Evolutionary conservation across 2,329 filamentous ascomycete species (phyloP).

Genomic region (Fusarium paranaense): DNA sequence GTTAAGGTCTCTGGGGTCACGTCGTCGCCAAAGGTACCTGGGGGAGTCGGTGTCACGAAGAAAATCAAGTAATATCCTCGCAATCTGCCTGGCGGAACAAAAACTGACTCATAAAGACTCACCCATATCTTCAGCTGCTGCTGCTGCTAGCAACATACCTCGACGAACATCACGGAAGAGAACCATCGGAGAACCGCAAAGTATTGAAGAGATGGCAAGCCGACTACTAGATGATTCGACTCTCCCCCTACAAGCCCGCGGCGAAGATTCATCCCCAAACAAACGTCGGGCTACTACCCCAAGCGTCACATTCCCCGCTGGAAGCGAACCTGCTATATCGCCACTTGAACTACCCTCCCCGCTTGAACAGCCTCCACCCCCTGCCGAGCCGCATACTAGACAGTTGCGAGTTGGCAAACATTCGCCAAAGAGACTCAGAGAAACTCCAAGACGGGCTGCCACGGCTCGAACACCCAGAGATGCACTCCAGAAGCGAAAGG

Average conservation of each 20-base stretch:
- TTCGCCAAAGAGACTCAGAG: conserved; percentile 14
- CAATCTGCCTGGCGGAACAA: neutral
- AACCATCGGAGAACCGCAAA: conserved; percentile 6
- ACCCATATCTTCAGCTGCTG: neutral
- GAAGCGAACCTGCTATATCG: conserved; percentile 8
- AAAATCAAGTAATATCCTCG: conserved; percentile 31
- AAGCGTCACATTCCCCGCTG: neutral
- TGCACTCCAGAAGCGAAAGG: conserved; percentile 25
- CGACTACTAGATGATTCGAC: conserved; percentile 44
- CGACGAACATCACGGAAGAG: conserved; percentile 24
- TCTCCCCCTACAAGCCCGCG: conserved; percentile 8
- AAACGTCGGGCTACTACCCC: conserved; percentile 16
- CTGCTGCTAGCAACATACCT: conserved; percentile 3
- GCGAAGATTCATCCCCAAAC: conserved; percentile 3
- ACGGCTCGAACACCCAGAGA: conserved; percentile 21
- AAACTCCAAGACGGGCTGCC: conserved; percentile 24
- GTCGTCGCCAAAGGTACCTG: conserved; percentile 38
- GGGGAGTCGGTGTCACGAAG: conserved; percentile 22
- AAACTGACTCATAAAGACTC: conserved; percentile 10
- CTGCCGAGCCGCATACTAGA: conserved; percentile 1
- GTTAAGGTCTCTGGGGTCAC: conserved; percentile 44
- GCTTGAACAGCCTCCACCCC: conserved; percentile 1
- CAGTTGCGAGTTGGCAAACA: conserved; percentile 21
- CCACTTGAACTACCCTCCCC: conserved; percentile 19
- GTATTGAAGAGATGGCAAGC: conserved; percentile 47